A percentile compares a stretch with the other conserved stretches of the same genome.
Conservation (phyloP, 257 asterid genomes). For the Nicotiana undulata region DNA sequence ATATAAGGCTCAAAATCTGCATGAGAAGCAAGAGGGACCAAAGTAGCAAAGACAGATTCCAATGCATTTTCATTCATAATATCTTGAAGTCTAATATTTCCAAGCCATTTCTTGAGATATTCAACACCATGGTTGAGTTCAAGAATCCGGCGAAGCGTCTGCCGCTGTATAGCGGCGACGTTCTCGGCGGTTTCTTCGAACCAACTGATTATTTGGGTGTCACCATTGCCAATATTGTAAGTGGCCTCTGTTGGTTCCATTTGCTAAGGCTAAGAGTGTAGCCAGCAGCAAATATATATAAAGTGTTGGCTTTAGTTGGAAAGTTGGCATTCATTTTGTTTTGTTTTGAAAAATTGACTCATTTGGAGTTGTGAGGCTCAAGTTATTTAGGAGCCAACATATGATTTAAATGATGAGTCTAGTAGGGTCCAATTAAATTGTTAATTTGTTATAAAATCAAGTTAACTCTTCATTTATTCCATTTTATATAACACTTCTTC, state of each 20-base stretch:
- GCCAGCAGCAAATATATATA: background rate
- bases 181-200: conserved; percentile 49
- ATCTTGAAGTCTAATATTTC: conserved; percentile 26
- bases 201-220: conserved; percentile 38
- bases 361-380: background rate
- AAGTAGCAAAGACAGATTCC: conserved; percentile 46
- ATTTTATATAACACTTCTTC: too few relatives aligned
- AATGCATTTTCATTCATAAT: conserved; percentile 34
- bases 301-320: background rate
- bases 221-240: background rate
- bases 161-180: conserved; percentile 42
- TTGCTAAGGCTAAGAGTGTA: background rate
- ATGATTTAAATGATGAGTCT: background rate
- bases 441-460: too few relatives aligned
- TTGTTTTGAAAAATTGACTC: background rate
- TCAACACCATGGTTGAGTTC: conserved; percentile 37
- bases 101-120: conserved; percentile 58
- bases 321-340: background rate
- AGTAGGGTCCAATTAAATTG: too few relatives aligned
- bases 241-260: background rate
- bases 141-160: conserved; percentile 47
- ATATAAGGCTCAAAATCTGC: conserved; percentile 75
- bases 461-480: too few relatives aligned
- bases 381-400: background rate
- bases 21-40: conserved; percentile 73